Conservation (phyloP, 1,139 yeast species). For the Hanseniaspora gamundiae region DNA sequence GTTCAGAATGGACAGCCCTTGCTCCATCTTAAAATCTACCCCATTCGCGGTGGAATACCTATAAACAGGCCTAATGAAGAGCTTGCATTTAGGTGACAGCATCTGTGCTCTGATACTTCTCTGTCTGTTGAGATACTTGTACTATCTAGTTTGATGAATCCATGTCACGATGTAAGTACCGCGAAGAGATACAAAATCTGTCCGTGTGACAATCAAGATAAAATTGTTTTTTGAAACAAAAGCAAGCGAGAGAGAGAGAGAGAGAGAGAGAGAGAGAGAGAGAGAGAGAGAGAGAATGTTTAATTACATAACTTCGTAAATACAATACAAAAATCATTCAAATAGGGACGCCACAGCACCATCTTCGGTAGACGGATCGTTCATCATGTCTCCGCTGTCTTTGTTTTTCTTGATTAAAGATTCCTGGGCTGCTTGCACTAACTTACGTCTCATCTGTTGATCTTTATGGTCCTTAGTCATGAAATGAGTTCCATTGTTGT, state of each 20-base stretch:
- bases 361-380: slow-evolving; percentile 55
- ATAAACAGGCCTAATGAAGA: neutral
- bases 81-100: neutral
- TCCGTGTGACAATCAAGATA: too few relatives aligned
- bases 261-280: neutral
- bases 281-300: neutral
- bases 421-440: slow-evolving; percentile 26
- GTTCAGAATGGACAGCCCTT: neutral
- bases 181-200: too few relatives aligned
- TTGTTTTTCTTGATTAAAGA: slow-evolving; percentile 40
- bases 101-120: too few relatives aligned
- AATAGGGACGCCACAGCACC: slow-evolving; percentile 28
- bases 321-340: neutral
- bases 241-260: too few relatives aligned
- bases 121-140: too few relatives aligned
- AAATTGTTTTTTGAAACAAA: too few relatives aligned
- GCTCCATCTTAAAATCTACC: neutral
- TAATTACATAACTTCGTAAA: neutral
- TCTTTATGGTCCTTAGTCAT: slow-evolving; percentile 16
- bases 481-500: slow-evolving; percentile 24
- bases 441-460: slow-evolving; percentile 30
- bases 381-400: slow-evolving; percentile 44
- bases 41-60: neutral
- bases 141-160: too few relatives aligned
- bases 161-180: too few relatives aligned